phyloP scores from a whole-genome alignment of 768 basidiomycete species.

The Boletus rubroflammeus region DNA sequence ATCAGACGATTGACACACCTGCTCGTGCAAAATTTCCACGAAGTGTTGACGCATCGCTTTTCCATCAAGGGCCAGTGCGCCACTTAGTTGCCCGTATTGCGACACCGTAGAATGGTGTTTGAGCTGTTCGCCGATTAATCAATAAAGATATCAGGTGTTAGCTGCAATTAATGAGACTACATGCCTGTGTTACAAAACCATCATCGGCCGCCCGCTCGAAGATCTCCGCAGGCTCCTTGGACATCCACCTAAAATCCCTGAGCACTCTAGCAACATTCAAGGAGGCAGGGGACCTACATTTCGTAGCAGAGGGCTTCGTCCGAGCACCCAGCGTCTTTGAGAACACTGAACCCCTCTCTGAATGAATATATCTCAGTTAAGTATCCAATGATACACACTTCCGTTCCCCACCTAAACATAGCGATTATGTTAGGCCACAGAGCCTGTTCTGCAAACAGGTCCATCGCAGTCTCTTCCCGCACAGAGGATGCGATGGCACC shows the following conservation, averaged over 20 bases:
- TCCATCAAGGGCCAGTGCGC: slow-evolving; percentile 55
- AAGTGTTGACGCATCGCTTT: slow-evolving; percentile 48
- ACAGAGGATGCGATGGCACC: slow-evolving; percentile 63
- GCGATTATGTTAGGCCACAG: slow-evolving; percentile 67
- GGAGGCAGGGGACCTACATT: slow-evolving; percentile 39
- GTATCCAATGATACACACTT: not conserved
- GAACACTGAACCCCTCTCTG: slow-evolving; percentile 58
- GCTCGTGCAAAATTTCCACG: slow-evolving; percentile 55
- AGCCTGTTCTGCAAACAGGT: slow-evolving; percentile 62
- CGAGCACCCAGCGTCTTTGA: slow-evolving; percentile 62
- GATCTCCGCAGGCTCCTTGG: slow-evolving; percentile 66
- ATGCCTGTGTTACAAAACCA: slow-evolving; percentile 55
- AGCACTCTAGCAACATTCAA: not conserved
- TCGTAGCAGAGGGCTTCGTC: slow-evolving; percentile 66
- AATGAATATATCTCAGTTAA: not conserved
- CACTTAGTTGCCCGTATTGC: slow-evolving; percentile 59
- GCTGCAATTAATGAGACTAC: not conserved
- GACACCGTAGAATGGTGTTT: slow-evolving; percentile 61
- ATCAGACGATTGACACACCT: slow-evolving; percentile 31
- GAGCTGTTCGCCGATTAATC: slow-evolving; percentile 34
- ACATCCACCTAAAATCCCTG: slow-evolving; percentile 54
- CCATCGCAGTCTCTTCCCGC: slow-evolving; percentile 62
- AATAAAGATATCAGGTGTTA: not conserved
- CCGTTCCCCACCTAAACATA: slow-evolving; percentile 46
- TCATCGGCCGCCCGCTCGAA: slow-evolving; percentile 67